Percentiles rank a stretch among this genome's conserved stretches.
Evolutionary conservation across 768 basidiomycete species (phyloP).

Genomic region (Sarcomyxa edulis): DNA sequence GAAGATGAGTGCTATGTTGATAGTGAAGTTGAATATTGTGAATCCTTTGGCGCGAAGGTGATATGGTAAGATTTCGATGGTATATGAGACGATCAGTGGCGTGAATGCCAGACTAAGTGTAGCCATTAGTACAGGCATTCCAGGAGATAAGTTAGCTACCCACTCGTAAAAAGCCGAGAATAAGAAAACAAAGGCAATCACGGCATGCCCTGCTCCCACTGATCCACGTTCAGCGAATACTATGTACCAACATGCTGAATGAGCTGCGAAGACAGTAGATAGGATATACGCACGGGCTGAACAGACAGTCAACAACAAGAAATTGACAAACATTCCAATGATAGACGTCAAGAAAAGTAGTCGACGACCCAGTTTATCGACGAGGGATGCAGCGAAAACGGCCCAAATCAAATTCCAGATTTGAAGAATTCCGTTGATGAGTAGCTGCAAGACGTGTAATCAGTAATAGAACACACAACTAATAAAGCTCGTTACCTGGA

Average conservation of each 20-base stretch:
- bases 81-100: conserved; percentile 61
- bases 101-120: conserved; percentile 52
- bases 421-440: conserved; percentile 47
- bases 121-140: neutral
- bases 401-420: conserved; percentile 54
- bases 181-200: conserved; percentile 57
- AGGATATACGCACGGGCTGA: no score
- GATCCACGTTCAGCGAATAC: conserved; percentile 26
- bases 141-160: conserved; percentile 8
- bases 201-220: conserved; percentile 36
- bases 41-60: conserved; percentile 61
- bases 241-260: no score
- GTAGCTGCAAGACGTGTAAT: conserved; percentile 33
- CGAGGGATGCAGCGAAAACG: conserved; percentile 41
- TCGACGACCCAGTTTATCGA: conserved; percentile 45
- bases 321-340: conserved; percentile 39
- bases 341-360: conserved; percentile 43
- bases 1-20: conserved; percentile 57
- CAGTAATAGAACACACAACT: conserved; percentile 1
- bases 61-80: conserved; percentile 65
- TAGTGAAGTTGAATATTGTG: conserved; percentile 51
- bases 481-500: conserved; percentile 15
- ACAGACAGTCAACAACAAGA: conserved; percentile 41
- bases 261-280: no score
- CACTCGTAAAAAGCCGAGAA: conserved; percentile 53